Evolutionary conservation across 2,329 filamentous ascomycete species (phyloP).

Genomic region (Colletotrichum zoysiae): DNA sequence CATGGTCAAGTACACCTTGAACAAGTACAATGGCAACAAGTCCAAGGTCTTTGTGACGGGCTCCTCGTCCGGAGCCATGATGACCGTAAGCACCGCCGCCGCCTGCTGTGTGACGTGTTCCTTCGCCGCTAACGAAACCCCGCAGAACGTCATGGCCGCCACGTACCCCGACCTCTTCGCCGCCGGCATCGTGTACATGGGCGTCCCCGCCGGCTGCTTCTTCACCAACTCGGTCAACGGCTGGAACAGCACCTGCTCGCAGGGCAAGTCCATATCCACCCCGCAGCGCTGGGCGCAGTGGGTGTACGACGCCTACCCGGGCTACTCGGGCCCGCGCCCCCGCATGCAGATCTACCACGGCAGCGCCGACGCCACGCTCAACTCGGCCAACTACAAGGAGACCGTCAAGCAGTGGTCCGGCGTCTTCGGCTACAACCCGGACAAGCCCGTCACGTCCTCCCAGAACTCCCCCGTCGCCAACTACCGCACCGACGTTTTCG

Average conservation of each 20-base stretch:
- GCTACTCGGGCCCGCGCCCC: conserved; percentile 62
- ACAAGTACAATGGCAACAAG: conserved; percentile 61
- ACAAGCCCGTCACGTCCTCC: conserved; percentile 48
- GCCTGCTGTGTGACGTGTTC: too few relatives aligned
- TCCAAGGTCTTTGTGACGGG: conserved; percentile 64
- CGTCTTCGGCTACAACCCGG: conserved; percentile 57
- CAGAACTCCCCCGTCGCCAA: conserved; percentile 53
- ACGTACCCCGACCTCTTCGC: conserved; percentile 68
- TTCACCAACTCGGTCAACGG: conserved; percentile 55
- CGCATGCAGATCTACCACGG: conserved; percentile 73
- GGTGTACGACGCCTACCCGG: conserved; percentile 62
- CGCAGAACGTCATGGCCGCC: conserved; percentile 60
- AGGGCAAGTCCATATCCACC: conserved; percentile 60
- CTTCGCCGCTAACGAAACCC: background rate
- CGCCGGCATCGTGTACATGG: conserved; percentile 64
- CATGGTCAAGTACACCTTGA: conserved; percentile 65
- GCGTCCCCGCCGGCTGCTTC: conserved; percentile 69
- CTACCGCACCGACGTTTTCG: conserved; percentile 56
- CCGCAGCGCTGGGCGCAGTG: conserved; percentile 57
- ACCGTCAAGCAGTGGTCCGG: conserved; percentile 69
- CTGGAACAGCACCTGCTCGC: conserved; percentile 68
- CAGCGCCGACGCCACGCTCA: conserved; percentile 61
- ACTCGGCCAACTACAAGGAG: conserved; percentile 68
- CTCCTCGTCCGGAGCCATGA: conserved; percentile 41
- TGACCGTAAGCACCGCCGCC: conserved; percentile 27